A percentile compares a stretch with the other conserved stretches of the same genome.
Evolutionary conservation across 192 early-diverging fungal species (phyloP).

Genomic region (Coemansia umbellata): DNA sequence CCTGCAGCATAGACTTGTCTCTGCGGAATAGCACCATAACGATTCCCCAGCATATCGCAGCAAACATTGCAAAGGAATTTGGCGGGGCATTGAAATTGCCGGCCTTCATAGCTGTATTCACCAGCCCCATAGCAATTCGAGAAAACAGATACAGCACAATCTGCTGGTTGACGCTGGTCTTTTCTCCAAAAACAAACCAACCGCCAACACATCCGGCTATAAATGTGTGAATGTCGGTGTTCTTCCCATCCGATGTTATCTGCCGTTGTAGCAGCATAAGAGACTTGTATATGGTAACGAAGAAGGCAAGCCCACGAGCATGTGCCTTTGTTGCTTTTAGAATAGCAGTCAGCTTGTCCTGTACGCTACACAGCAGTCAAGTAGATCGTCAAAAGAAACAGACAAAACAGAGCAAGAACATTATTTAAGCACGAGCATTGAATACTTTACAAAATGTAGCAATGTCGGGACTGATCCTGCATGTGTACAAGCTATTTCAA

Average conservation of each 20-base stretch:
- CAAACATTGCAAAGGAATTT: slow-evolving; percentile 85
- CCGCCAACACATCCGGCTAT: slow-evolving; percentile 88
- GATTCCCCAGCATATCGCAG: slow-evolving; percentile 88
- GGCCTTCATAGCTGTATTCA: slow-evolving; percentile 74
- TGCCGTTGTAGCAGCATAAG: slow-evolving; percentile 73
- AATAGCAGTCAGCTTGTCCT: slow-evolving; percentile 73
- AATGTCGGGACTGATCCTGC: no score
- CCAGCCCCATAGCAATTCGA: slow-evolving; percentile 81
- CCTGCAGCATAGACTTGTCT: slow-evolving; percentile 82
- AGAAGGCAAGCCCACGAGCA: slow-evolving; percentile 81
- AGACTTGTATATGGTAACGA: slow-evolving; percentile 94
- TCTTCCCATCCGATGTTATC: slow-evolving; percentile 65
- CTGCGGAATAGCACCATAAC: slow-evolving; percentile 96
- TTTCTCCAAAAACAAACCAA: slow-evolving; percentile 91
- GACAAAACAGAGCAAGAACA: no score
- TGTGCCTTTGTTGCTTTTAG: slow-evolving; percentile 86
- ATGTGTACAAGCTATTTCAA: no score
- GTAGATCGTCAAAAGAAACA: neutral
- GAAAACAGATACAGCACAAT: slow-evolving; percentile 95
- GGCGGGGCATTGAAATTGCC: slow-evolving; percentile 67
- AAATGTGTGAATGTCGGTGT: slow-evolving; percentile 77
- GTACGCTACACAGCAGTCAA: slow-evolving; percentile 53
- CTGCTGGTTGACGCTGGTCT: slow-evolving; percentile 95
- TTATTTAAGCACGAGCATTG: no score
- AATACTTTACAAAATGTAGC: no score